Evolutionary conservation across 768 basidiomycete genomes (phyloP).

Genomic region (Tricholomella constricta): DNA sequence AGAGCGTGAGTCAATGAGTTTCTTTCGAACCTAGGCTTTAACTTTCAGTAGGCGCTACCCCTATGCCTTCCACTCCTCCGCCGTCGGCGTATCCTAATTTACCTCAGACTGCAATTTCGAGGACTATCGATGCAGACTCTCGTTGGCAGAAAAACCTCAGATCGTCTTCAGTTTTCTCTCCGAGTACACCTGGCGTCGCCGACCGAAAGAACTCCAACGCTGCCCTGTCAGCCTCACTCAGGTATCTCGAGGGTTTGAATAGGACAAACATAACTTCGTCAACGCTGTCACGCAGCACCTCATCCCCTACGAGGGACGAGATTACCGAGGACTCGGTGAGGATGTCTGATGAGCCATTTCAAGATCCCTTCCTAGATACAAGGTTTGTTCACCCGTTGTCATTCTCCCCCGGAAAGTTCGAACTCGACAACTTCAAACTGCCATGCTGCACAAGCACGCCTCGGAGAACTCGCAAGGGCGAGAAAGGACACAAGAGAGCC

Average conservation of each 20-base stretch:
- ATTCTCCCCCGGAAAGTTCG: not conserved
- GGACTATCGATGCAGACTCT: not conserved
- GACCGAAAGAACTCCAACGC: not conserved
- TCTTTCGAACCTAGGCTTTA: not conserved
- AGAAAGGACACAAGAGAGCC: constrained; percentile 17
- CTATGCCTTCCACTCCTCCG: not conserved
- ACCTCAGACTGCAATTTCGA: not conserved
- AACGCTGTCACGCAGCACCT: not conserved
- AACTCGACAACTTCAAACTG: not conserved
- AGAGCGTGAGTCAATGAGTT: not conserved
- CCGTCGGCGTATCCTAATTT: not conserved
- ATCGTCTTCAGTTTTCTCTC: not conserved
- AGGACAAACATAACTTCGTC: not conserved
- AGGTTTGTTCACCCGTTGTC: not conserved
- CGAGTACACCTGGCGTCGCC: not conserved
- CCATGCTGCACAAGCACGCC: constrained; percentile 16
- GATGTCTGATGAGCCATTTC: not conserved
- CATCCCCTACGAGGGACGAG: not conserved
- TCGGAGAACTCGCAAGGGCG: constrained; percentile 3
- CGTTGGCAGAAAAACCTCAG: not conserved
- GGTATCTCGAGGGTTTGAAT: not conserved
- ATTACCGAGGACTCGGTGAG: not conserved
- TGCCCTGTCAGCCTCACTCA: constrained; percentile 10
- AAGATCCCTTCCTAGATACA: constrained; percentile 11
- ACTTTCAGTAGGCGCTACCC: not conserved